Base-by-base conservation (phyloP, 257 asterid species). In the Nyctanthes arbortristis region DNA sequence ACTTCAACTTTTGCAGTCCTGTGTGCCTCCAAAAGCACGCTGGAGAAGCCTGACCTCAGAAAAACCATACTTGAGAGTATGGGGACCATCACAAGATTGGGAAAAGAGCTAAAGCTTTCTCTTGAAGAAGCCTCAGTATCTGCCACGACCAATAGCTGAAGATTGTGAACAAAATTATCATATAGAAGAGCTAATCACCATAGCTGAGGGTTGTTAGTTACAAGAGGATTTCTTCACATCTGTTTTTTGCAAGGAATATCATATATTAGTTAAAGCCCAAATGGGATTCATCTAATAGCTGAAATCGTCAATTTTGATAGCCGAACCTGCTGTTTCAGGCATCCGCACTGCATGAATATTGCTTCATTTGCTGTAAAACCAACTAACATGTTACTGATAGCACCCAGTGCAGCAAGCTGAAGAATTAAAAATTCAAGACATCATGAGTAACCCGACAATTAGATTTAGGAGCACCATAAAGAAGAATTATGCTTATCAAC, bases 221-320 rank as follows among this genome's bases (percentile, higher is more conserved):
- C 73, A 74, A 74, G 37, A 93, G 79, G 68, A 93, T 83, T 74
- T 83, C 92, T 79, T 91, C 96, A 67, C 96, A 81, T 68, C 77
- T 75, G 80, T 75, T 69, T 79, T 78, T 83, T 69, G 83, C 94
- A 75, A 81, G 91, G 91, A 91, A 93, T 1, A 81, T 73, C 61
- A 87, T 84, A 87, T 84, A 84, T 93, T 93, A 86, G 82, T 87
- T 58, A 93, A 82, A 75, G 96, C 96, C 83, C 96, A 80, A 33
- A 82, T 73, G 16, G 96, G 89, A 68, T 84, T 83, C 68, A 82
- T 66, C 96, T 84, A 73, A 86, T 74, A 39, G 87, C 78, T 33
- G 91, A 80, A 77, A 87, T 97, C 95, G 89, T 87, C n/a, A 97
- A 93, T 87, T 87, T 83, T 22, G 93, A 85, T 69, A 91, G 92